Base-by-base conservation (phyloP, 768 basidiomycete species). In the Baorangia bicolor region DNA sequence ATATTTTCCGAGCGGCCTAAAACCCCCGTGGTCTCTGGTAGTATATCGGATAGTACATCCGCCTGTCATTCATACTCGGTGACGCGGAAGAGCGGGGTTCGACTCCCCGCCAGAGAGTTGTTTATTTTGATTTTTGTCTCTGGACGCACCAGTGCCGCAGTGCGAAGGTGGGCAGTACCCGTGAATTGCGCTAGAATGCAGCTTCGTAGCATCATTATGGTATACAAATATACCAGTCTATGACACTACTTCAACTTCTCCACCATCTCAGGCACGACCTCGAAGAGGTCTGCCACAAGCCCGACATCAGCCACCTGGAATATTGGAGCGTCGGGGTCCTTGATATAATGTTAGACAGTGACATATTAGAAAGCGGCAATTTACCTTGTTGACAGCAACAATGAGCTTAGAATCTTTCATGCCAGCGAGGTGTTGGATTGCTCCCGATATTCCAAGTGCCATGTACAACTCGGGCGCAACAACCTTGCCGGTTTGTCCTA, bases 331-430 rank as follows among this genome's bases (percentile, higher is more conserved):
- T 99, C 97, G 39, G 93, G 82, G 69, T 98, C 96, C 92, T 95
- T 63, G 20, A 60, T 51, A 60, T 51, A 56, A 53, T 21, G 55
- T 68, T n/a, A 69, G 53, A 50, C 49, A 47, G 16, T 2, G 43
- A 35, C 25, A 18, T 20, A 9, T 40, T 27, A 43, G 18, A 51
- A 23, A 23, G 20, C 53, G 33, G 45, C 3, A 23, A 53, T 28
- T 49, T 58, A 86, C 94, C 84, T 99, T 99, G 79, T 99, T 99
- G 58, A 99, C 82, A 5, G 97, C 97, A 31, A 97, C 96, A 58
- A 99, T 99, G 60, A 98, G 78, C 77, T 98, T 99, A 12, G 92
- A 94, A 66, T 98, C 97, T 72, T 99, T 99, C 97, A 98, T 99
- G 10, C 97, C 97, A 21, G 97, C 97, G 51, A 98, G 78, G 77